phyloP scores from a whole-genome alignment of 2,329 filamentous ascomycete species.

The Dichotomopilus funicola region DNA sequence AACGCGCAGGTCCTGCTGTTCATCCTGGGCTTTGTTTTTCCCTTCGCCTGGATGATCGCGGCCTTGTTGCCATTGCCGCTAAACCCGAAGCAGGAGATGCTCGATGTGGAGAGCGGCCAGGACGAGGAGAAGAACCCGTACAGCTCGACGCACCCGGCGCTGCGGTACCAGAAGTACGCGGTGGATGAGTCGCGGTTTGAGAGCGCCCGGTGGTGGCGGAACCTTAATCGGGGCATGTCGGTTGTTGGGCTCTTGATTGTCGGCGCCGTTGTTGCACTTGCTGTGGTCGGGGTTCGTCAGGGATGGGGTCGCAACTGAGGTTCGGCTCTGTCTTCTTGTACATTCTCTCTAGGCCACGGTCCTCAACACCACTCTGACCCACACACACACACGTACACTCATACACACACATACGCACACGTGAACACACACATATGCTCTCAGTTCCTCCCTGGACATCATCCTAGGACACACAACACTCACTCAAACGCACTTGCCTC shows the following conservation, averaged over 20 bases:
- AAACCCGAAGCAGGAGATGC: slow-evolving; percentile 46
- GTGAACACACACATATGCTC: no score
- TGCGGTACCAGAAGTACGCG: slow-evolving; percentile 30
- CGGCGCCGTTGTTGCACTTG: slow-evolving; percentile 45
- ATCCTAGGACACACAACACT: no score
- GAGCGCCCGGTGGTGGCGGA: slow-evolving; percentile 54
- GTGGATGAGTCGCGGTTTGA: slow-evolving; percentile 42
- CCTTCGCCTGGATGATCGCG: slow-evolving; percentile 73
- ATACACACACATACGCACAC: no score
- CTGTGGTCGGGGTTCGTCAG: slow-evolving; percentile 46
- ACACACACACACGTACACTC: no score
- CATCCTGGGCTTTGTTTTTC: slow-evolving; percentile 69
- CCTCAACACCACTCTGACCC: not conserved
- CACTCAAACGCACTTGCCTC: no score
- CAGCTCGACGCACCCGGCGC: slow-evolving; percentile 31
- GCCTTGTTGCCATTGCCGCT: slow-evolving; percentile 65
- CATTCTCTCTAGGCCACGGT: not conserved
- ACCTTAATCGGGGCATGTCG: slow-evolving; percentile 53
- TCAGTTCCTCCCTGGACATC: no score
- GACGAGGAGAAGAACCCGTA: slow-evolving; percentile 27
- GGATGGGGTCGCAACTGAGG: slow-evolving; percentile 34
- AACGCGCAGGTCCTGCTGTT: slow-evolving; percentile 73
- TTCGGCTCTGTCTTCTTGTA: no score
- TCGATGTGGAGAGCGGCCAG: slow-evolving; percentile 38
- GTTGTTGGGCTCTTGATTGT: slow-evolving; percentile 49